Percentiles rank a stretch among this genome's conserved stretches.
phyloP scores from a whole-genome alignment of 2,329 filamentous ascomycete genomes.

The Ascochyta pisi region DNA sequence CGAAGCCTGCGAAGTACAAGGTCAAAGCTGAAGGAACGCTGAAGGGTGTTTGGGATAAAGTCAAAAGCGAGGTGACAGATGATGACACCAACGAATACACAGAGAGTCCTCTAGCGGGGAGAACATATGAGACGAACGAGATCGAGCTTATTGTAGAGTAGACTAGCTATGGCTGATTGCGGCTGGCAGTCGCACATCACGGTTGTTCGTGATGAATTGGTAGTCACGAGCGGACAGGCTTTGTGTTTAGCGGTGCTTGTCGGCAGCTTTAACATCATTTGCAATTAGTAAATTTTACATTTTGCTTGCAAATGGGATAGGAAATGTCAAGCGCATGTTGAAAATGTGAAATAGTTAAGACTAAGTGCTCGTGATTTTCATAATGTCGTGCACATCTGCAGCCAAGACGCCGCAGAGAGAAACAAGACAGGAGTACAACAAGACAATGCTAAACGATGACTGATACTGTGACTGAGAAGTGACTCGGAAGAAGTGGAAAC shows the following conservation, averaged over 20 bases:
- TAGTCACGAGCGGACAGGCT: too few species aligned
- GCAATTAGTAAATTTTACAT: too few species aligned
- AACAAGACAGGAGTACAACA: constrained; percentile 29
- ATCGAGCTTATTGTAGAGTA: constrained; percentile 18
- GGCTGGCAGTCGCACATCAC: too few species aligned
- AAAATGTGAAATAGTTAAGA: constrained; percentile 22
- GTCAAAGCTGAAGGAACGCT: constrained; percentile 44
- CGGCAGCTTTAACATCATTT: too few species aligned
- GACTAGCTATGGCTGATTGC: background rate
- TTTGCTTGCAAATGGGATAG: too few species aligned
- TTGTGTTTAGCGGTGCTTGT: too few species aligned
- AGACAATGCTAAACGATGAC: constrained; percentile 18
- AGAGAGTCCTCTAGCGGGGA: constrained; percentile 34
- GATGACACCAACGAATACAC: constrained; percentile 37
- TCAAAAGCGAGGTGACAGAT: constrained; percentile 29
- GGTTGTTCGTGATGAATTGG: too few species aligned
- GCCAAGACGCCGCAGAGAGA: constrained; percentile 25
- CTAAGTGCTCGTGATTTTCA: constrained; percentile 34
- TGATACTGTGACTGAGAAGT: constrained; percentile 20
- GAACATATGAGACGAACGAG: constrained; percentile 35
- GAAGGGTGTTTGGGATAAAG: constrained; percentile 46
- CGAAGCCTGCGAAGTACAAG: constrained; percentile 47
- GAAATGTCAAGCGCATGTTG: background rate
- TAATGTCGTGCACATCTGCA: constrained; percentile 36
- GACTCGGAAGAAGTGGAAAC: constrained; percentile 17